phyloP scores from a whole-genome alignment of 805 yeast species.

The Candida patagonica region DNA sequence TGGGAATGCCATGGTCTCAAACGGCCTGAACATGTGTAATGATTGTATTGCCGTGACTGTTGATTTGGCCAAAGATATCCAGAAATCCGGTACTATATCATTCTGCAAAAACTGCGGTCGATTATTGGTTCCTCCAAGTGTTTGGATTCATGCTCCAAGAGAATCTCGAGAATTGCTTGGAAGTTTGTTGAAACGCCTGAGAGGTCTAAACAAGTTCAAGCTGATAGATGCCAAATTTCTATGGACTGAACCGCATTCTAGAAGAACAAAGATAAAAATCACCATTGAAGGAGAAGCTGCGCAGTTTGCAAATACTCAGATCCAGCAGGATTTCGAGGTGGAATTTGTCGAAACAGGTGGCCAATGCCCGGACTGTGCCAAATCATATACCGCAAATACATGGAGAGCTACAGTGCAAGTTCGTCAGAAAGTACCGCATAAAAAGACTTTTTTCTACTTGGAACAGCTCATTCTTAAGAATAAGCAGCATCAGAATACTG shows the following conservation, averaged over 20 bases:
- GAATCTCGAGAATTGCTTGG: conserved; percentile 87
- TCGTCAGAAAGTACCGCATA: conserved; percentile 94
- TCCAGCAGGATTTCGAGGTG: conserved; percentile 91
- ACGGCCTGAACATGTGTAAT: conserved; percentile 89
- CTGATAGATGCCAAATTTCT: conserved; percentile 88
- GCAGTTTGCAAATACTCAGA: conserved; percentile 68
- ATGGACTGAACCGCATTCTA: conserved; percentile 99
- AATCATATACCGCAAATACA: conserved; percentile 90
- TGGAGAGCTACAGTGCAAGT: conserved; percentile 98
- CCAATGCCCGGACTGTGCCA: conserved; percentile 99
- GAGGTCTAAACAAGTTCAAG: conserved; percentile 77
- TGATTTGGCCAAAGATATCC: conserved; percentile 84
- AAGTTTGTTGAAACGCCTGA: conserved; percentile 72
- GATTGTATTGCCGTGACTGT: conserved; percentile 89
- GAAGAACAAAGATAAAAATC: conserved; percentile 82
- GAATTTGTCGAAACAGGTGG: conserved; percentile 88
- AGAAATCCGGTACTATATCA: conserved; percentile 73
- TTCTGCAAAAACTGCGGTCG: conserved; percentile 94
- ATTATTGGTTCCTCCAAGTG: conserved; percentile 83
- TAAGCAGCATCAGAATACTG: conserved; percentile 88
- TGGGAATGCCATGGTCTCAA: conserved; percentile 94
- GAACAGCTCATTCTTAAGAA: conserved; percentile 92
- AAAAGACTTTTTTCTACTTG: conserved; percentile 88
- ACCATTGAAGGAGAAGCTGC: conserved; percentile 94
- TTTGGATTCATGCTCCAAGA: conserved; percentile 82